Evolutionary conservation across 2,329 filamentous ascomycete genomes (phyloP).

Genomic region (Ophiocordyceps australis): DNA sequence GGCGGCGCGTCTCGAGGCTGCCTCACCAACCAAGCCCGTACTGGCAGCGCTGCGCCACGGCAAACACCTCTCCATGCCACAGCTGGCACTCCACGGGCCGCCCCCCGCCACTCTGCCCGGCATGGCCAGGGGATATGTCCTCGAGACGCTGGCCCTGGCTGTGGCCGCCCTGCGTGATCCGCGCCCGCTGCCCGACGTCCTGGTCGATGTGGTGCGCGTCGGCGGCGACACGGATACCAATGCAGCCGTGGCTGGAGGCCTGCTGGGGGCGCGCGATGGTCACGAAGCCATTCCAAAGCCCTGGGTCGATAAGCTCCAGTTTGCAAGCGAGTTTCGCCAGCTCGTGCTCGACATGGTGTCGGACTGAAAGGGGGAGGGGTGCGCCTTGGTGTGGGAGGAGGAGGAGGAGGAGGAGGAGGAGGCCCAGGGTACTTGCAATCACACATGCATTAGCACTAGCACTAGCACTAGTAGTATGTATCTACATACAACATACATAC

Average conservation of each 20-base stretch:
- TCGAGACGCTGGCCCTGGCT: conserved; percentile 20
- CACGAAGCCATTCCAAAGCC: conserved; percentile 17
- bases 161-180: conserved; percentile 22
- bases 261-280: conserved; percentile 25
- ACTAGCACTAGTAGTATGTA: no score
- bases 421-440: no score
- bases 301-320: conserved; percentile 21
- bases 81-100: conserved; percentile 14
- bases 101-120: conserved; percentile 8
- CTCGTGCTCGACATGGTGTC: no score
- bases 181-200: conserved; percentile 19
- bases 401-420: no score
- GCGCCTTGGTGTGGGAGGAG: no score
- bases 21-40: conserved; percentile 4
- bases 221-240: conserved; percentile 28
- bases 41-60: conserved; percentile 10
- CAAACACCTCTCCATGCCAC: conserved; percentile 7
- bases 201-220: conserved; percentile 25
- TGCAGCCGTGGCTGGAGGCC: conserved; percentile 23
- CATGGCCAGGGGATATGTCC: conserved; percentile 19
- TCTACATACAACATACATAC: no score
- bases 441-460: no score
- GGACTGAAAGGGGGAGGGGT: no score
- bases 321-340: conserved; percentile 16
- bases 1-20: conserved; percentile 7